phyloP scores from a whole-genome alignment of 768 basidiomycete species.

The Multifurca ochricompacta region DNA sequence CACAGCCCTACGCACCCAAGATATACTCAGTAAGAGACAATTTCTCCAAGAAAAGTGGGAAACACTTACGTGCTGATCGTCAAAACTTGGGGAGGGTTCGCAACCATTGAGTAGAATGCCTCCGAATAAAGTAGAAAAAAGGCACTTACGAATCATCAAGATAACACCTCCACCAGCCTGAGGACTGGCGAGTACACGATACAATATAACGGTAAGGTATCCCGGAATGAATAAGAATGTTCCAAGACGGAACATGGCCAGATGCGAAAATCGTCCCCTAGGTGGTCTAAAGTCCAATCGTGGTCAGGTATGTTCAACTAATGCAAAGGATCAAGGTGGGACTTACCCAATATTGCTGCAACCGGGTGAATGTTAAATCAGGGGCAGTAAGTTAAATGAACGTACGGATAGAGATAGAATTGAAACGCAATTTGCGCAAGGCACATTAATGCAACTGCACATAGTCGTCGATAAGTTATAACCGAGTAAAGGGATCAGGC shows the following conservation, averaged over 20 bases:
- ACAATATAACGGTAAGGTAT: conserved; percentile 73
- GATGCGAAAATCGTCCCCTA: conserved; percentile 72
- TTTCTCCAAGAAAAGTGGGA: neutral
- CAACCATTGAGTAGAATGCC: conserved; percentile 13
- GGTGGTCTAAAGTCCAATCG: conserved; percentile 50
- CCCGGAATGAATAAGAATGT: conserved; percentile 83
- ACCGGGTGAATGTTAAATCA: neutral
- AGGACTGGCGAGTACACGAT: conserved; percentile 63
- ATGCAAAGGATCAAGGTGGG: neutral
- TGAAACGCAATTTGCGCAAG: conserved; percentile 90
- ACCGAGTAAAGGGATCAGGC: conserved; percentile 22
- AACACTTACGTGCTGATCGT: conserved; percentile 70
- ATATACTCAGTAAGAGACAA: neutral
- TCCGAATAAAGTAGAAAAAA: neutral
- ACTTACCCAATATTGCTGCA: conserved; percentile 32
- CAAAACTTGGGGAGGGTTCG: conserved; percentile 42
- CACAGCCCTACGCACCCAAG: conserved; percentile 48
- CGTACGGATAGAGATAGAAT: conserved; percentile 85
- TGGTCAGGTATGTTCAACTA: neutral
- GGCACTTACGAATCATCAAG: conserved; percentile 67
- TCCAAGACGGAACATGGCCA: conserved; percentile 87
- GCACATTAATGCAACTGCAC: conserved; percentile 84
- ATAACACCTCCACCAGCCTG: conserved; percentile 64
- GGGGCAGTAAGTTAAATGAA: conserved; percentile 15
- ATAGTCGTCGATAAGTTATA: conserved; percentile 11